These are phyloP conservation scores for Fusarium pseudograminearum DNA, from an alignment of 2,329 filamentous ascomycete species.

Conservation along the genomic window DNA sequence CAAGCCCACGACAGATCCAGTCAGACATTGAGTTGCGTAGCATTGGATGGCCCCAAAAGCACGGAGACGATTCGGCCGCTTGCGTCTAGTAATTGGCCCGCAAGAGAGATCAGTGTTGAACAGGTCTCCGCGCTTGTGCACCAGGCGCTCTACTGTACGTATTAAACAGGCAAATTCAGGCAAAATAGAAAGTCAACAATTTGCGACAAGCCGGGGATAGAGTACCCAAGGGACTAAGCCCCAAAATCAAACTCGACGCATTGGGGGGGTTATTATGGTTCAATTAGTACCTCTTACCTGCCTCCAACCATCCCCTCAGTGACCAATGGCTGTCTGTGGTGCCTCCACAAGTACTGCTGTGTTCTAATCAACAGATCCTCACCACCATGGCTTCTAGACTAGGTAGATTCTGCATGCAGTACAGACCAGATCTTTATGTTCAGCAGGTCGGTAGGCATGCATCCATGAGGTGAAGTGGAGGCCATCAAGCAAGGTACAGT, in stretches of 20 bases:
- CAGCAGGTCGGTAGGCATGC: not conserved
- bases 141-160: not conserved
- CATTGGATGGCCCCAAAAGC: conserved; percentile 26
- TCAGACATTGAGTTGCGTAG: conserved; percentile 25
- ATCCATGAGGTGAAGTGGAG: conserved; percentile 20
- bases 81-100: conserved; percentile 24
- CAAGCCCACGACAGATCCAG: conserved; percentile 36
- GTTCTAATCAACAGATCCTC: not conserved
- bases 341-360: not conserved
- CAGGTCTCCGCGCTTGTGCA: conserved; percentile 11
- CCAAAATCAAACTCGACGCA: not conserved
- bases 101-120: conserved; percentile 14
- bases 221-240: not conserved
- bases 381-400: conserved; percentile 1
- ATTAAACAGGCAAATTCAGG: conserved; percentile 9
- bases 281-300: not conserved
- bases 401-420: conserved; percentile 1
- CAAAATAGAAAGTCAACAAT: conserved; percentile 14
- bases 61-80: conserved; percentile 34
- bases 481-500: conserved; percentile 7
- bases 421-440: not conserved
- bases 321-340: not conserved
- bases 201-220: not conserved
- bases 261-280: conserved; percentile 5
- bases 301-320: not conserved